Evolutionary conservation across 2,329 filamentous ascomycete species (phyloP).

Genomic region (Colletotrichum sp.): DNA sequence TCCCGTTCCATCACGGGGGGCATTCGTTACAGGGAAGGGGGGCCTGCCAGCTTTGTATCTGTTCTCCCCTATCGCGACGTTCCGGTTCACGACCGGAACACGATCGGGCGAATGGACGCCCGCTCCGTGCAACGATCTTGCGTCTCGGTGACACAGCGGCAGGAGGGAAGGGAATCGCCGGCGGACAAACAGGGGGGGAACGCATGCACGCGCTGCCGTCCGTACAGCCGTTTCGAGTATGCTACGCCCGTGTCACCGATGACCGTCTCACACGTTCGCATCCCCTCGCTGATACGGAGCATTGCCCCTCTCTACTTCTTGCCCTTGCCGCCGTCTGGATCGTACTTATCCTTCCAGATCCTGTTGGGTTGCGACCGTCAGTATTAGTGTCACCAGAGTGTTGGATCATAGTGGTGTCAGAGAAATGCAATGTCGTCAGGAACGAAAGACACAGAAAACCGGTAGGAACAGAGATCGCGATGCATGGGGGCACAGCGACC

Average conservation of each 20-base stretch:
- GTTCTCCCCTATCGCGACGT: background rate
- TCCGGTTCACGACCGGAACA: background rate
- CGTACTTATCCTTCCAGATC: constrained; percentile 99
- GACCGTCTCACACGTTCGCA: background rate
- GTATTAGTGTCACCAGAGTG: background rate
- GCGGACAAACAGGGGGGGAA: background rate
- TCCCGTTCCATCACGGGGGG: background rate
- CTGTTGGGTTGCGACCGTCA: constrained; percentile 46
- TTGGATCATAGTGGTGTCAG: background rate
- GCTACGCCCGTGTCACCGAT: constrained; percentile 6
- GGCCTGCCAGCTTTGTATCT: background rate
- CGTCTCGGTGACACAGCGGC: background rate
- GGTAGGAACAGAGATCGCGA: background rate
- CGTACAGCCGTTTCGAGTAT: constrained; percentile 16
- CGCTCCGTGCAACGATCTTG: constrained; percentile 3
- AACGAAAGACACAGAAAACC: background rate
- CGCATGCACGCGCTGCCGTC: background rate
- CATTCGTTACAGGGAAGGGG: background rate
- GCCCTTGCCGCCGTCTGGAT: constrained; percentile 47
- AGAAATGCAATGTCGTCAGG: background rate
- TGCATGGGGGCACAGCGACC: background rate
- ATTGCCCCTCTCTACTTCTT: constrained; percentile 39
- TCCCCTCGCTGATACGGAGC: background rate
- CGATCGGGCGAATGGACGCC: background rate
- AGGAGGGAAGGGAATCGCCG: background rate